These are phyloP conservation scores for Kazachstania sp. DNA, from an alignment of 1,139 yeast species.

Conservation along the genomic window DNA sequence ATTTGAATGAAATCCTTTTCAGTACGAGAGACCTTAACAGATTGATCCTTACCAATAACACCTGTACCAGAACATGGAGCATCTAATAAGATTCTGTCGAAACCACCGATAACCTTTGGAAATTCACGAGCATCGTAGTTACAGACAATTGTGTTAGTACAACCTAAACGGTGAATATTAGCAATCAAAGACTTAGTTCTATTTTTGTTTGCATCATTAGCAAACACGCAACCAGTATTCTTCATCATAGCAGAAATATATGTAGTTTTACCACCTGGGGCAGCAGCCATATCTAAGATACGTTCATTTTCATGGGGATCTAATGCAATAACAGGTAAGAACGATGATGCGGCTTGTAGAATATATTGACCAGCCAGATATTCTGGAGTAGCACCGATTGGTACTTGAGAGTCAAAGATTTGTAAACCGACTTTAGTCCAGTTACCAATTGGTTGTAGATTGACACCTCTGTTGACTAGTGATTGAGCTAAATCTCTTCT, in stretches of 20 bases:
- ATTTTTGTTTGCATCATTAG: slow-evolving; percentile 93
- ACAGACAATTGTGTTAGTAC: slow-evolving; percentile 93
- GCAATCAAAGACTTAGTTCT: slow-evolving; percentile 96
- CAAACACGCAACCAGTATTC: slow-evolving; percentile 94
- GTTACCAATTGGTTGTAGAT: slow-evolving; percentile 89
- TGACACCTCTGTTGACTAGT: slow-evolving; percentile 92
- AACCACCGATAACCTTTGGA: slow-evolving; percentile 97
- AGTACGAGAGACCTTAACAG: slow-evolving; percentile 86
- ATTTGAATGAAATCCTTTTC: slow-evolving; percentile 95
- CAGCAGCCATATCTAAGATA: slow-evolving; percentile 97
- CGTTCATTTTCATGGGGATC: slow-evolving; percentile 96
- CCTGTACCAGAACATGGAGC: slow-evolving; percentile 99
- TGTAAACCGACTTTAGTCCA: slow-evolving; percentile 99
- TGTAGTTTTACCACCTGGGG: slow-evolving; percentile 99
- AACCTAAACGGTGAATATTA: slow-evolving; percentile 93
- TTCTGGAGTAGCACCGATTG: slow-evolving; percentile 99
- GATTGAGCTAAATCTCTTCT: slow-evolving; percentile 95
- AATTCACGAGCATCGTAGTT: slow-evolving; percentile 98
- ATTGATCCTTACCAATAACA: slow-evolving; percentile 95
- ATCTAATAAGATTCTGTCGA: slow-evolving; percentile 88
- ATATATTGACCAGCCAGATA: slow-evolving; percentile 97
- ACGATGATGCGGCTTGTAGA: slow-evolving; percentile 96
- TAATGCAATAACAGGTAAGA: slow-evolving; percentile 94
- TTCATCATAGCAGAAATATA: slow-evolving; percentile 95
- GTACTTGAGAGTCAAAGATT: slow-evolving; percentile 95